These are phyloP conservation scores for Diaporthe sp. DNA, from an alignment of 2,329 filamentous ascomycete genomes.

Conservation along the genomic window DNA sequence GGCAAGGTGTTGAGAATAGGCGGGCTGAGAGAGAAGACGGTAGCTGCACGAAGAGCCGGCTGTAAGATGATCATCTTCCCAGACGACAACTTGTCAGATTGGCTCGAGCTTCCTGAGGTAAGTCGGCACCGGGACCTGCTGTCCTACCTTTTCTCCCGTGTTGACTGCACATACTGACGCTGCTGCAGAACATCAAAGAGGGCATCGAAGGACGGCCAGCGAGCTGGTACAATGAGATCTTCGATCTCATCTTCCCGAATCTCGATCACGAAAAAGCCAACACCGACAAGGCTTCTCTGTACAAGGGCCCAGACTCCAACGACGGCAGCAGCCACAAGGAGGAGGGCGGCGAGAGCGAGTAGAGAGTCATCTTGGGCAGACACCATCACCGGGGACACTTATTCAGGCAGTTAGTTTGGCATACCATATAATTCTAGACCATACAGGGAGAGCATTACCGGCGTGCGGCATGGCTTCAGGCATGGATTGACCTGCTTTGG, in stretches of 20 bases:
- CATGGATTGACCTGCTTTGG: slow-evolving; percentile 12
- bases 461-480: slow-evolving; percentile 27
- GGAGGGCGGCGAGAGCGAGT: slow-evolving; percentile 58
- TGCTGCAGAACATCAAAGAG: slow-evolving; percentile 91
- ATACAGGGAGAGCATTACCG: slow-evolving; percentile 27
- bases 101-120: slow-evolving; percentile 96
- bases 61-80: slow-evolving; percentile 96
- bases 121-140: slow-evolving; percentile 49
- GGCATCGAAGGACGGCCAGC: slow-evolving; percentile 92
- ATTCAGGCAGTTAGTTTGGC: slow-evolving; percentile 22
- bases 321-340: slow-evolving; percentile 70
- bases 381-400: slow-evolving; percentile 29
- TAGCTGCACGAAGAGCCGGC: slow-evolving; percentile 90
- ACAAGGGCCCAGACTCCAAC: slow-evolving; percentile 60
- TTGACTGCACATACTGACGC: slow-evolving; percentile 26
- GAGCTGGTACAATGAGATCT: slow-evolving; percentile 94
- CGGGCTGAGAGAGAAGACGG: slow-evolving; percentile 94
- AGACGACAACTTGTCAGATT: slow-evolving; percentile 94
- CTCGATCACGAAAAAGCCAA: slow-evolving; percentile 80
- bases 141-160: slow-evolving; percentile 5
- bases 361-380: slow-evolving; percentile 39
- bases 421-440: slow-evolving; percentile 28
- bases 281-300: slow-evolving; percentile 73
- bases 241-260: slow-evolving; percentile 87
- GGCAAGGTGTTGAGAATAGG: slow-evolving; percentile 97